Percentiles rank a stretch among this genome's conserved stretches.
Conservation (phyloP, 2,329 filamentous ascomycete genomes). For the Cercospora citrullina region DNA sequence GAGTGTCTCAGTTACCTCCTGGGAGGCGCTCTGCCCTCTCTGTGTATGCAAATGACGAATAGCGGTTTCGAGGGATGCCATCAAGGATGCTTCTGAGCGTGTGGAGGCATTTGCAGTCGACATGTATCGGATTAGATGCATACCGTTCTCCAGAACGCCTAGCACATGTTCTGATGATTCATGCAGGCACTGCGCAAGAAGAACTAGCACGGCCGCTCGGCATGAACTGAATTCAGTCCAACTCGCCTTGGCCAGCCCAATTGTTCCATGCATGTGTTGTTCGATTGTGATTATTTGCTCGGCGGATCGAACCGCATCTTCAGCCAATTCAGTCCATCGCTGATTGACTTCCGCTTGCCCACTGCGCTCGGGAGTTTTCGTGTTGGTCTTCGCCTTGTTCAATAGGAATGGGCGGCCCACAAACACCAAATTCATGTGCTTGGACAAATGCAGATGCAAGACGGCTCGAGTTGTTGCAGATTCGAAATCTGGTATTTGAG, state of each 20-base stretch:
- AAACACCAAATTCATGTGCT: constrained; percentile 22
- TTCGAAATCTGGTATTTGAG: constrained; percentile 7
- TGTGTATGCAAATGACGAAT: constrained; percentile 17
- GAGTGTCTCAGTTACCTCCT: constrained; percentile 16
- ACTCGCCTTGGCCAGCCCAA: constrained; percentile 38
- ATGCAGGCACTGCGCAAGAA: constrained; percentile 40
- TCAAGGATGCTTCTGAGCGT: constrained; percentile 36
- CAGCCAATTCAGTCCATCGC: constrained; percentile 27
- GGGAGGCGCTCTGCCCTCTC: constrained; percentile 7
- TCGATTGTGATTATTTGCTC: constrained; percentile 34
- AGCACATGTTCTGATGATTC: constrained; percentile 29
- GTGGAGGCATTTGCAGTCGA: constrained; percentile 37
- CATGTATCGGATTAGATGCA: constrained; percentile 40
- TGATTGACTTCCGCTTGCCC: constrained; percentile 5
- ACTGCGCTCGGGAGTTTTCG: neutral
- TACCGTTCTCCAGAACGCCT: constrained; percentile 30
- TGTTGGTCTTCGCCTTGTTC: constrained; percentile 7
- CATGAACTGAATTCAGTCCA: constrained; percentile 43
- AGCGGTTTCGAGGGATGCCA: constrained; percentile 36
- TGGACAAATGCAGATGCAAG: constrained; percentile 19
- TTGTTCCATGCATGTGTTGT: constrained; percentile 28
- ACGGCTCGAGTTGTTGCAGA: constrained; percentile 14
- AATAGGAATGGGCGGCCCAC: constrained; percentile 26
- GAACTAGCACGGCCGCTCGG: constrained; percentile 39
- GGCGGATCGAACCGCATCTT: constrained; percentile 36